phyloP scores from a whole-genome alignment of 164 flowering plant genomes.

The Macadamia tetraphylla region DNA sequence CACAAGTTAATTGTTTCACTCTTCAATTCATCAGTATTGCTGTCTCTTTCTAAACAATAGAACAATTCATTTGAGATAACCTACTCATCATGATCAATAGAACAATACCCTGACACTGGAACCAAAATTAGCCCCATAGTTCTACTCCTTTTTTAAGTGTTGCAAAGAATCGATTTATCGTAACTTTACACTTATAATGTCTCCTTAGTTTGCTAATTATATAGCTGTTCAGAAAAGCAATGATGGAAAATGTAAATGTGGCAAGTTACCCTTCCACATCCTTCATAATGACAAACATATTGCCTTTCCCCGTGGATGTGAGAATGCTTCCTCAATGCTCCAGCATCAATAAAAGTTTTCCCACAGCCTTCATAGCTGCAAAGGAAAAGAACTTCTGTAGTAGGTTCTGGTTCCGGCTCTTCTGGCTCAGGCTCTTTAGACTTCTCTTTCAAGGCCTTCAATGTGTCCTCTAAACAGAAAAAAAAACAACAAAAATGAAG shows the following conservation, averaged over 20 bases:
- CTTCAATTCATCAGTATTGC: too few relatives aligned
- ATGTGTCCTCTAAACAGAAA: constrained; percentile 41
- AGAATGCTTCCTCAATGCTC: constrained; percentile 90
- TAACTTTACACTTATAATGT: not conserved
- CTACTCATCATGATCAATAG: not conserved
- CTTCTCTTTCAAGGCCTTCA: constrained; percentile 65
- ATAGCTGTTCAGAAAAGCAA: not conserved
- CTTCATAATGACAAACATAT: constrained; percentile 77
- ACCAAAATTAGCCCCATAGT: not conserved
- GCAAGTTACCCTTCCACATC: constrained; percentile 76
- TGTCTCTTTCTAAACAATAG: too few relatives aligned
- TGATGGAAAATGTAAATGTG: not conserved
- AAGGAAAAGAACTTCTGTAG: constrained; percentile 93
- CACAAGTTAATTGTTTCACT: too few relatives aligned
- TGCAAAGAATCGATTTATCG: too few relatives aligned
- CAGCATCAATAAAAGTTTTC: constrained; percentile 92
- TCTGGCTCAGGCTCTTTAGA: constrained; percentile 54
- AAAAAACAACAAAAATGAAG: not conserved
- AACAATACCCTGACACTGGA: not conserved
- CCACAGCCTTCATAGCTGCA: constrained; percentile 99
- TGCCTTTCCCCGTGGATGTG: constrained; percentile 98
- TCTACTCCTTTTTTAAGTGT: too few relatives aligned
- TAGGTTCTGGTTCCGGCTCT: constrained; percentile 76
- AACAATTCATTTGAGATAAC: too few relatives aligned
- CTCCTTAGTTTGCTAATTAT: not conserved